Evolutionary conservation across 2,329 filamentous ascomycete genomes (phyloP).

Genomic region (Aspergillus quadrilineatus): DNA sequence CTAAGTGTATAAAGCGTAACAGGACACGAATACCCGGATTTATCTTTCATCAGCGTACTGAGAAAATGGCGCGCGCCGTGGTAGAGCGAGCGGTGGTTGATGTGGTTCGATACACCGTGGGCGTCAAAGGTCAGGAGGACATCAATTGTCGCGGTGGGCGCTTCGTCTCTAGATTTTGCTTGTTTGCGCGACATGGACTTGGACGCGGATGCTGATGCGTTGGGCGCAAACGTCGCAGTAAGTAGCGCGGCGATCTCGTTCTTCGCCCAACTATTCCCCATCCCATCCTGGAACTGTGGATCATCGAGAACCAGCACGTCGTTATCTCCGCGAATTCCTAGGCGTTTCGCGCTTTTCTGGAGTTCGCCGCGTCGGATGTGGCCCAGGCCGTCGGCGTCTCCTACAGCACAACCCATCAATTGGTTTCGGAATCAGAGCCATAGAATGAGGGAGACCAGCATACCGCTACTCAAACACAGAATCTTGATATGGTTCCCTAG

Average conservation of each 20-base stretch:
- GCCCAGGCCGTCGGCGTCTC: conserved; percentile 84
- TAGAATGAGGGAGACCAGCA: conserved; percentile 13
- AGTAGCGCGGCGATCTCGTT: conserved; percentile 69
- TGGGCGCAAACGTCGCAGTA: conserved; percentile 69
- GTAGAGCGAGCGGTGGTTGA: conserved; percentile 89
- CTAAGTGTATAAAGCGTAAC: conserved; percentile 84
- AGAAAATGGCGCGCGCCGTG: conserved; percentile 76
- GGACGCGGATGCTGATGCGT: conserved; percentile 27
- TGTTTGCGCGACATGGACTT: conserved; percentile 25
- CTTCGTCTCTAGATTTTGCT: conserved; percentile 14
- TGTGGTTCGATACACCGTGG: conserved; percentile 79
- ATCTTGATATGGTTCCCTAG: conserved; percentile 91
- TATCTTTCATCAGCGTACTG: conserved; percentile 60
- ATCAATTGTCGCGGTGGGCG: conserved; percentile 61
- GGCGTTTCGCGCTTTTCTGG: conserved; percentile 70
- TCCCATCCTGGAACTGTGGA: conserved; percentile 80
- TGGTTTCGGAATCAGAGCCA: neutral
- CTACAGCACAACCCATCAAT: conserved; percentile 41
- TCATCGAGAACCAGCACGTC: conserved; percentile 86
- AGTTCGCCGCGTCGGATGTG: conserved; percentile 80
- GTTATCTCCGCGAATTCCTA: conserved; percentile 72
- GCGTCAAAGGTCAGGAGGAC: conserved; percentile 86
- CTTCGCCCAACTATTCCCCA: conserved; percentile 75
- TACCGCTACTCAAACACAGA: conserved; percentile 83
- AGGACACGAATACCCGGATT: conserved; percentile 66